Base-by-base conservation (phyloP, 2,329 filamentous ascomycete species). In the Alternaria novae-zelandiae region DNA sequence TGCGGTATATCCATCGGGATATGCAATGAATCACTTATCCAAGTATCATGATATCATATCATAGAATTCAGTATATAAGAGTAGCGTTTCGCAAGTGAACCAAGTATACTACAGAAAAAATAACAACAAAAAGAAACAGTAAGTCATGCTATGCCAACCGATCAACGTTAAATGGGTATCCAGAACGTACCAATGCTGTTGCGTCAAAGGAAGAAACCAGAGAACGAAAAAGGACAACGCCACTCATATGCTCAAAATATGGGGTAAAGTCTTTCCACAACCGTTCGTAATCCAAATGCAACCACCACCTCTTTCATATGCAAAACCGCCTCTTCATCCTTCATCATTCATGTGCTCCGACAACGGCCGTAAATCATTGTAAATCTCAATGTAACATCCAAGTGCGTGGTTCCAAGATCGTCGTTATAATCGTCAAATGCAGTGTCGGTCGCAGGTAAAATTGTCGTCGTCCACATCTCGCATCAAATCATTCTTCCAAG, bases 401-500 rank as follows among this genome's bases (percentile, higher is more conserved):
- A 8, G 13, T 26, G 21, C 45, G 13, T 20, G 10, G 13, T 45
- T 45, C 43, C 17, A 21, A 45, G 20, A 45, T 28, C 25, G 11
- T 54, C 36, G 23, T 54, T 44, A 43, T 53, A 44, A 17, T 20
- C 25, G 36, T 44, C 17, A 36, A 51, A n/a, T 15, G 28, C 6
- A 20, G 4, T 23, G 6, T 15, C 25, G 17, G 15, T 46, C 25
- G 21, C 26, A 25, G 23, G 44, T 11, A 26, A 46, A 15, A 2
- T 28, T 5, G 12, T 54, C n/a, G n/a, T 60, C 49, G 36, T 23
- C 13, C 28, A 15, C 3, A 36, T 36, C 13, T 13, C 30, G 6
- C 30, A 32, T 32, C 15, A 49, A 25, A 28, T 65, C 44, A 68
- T 4, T 67, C 47, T 15, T 66, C 66, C 11, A 36, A 20, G 7